Evolutionary conservation across 2,329 filamentous ascomycete species (phyloP).

Genomic region (Pseudopyrenochaeta lycopersici): DNA sequence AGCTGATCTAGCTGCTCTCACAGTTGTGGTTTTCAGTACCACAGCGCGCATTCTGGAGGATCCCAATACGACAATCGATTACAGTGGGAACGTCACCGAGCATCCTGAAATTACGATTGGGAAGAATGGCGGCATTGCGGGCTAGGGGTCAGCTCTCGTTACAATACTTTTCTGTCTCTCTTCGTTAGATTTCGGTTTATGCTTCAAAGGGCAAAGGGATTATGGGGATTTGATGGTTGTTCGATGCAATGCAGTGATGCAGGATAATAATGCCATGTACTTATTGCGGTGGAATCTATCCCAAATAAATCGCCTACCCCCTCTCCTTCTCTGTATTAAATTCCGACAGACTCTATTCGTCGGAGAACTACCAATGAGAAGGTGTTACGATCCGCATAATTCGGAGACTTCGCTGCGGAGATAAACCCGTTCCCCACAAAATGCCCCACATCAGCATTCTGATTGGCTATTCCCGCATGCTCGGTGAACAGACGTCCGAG

Average conservation of each 20-base stretch:
- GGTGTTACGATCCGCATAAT: no score
- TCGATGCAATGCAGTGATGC: no score
- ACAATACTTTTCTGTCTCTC: neutral
- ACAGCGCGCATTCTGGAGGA: conserved; percentile 27
- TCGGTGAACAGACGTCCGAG: no score
- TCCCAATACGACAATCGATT: conserved; percentile 20
- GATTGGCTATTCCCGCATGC: neutral
- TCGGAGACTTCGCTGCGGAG: neutral
- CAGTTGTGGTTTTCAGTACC: conserved; percentile 24
- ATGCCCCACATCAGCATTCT: neutral
- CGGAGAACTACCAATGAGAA: no score
- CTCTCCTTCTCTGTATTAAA: no score
- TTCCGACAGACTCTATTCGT: no score
- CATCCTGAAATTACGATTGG: conserved; percentile 27
- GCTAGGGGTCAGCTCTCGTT: neutral
- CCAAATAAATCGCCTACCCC: no score
- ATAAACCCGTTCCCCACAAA: neutral
- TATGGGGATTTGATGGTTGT: no score
- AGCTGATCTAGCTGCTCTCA: conserved; percentile 17
- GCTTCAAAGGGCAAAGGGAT: no score
- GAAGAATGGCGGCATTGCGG: conserved; percentile 15
- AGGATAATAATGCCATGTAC: no score
- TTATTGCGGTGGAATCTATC: no score
- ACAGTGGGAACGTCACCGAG: conserved; percentile 11
- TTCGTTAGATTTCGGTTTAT: neutral